Evolutionary conservation across 2,329 filamentous ascomycete genomes (phyloP).

Genomic region (Emydomyces testavorans): DNA sequence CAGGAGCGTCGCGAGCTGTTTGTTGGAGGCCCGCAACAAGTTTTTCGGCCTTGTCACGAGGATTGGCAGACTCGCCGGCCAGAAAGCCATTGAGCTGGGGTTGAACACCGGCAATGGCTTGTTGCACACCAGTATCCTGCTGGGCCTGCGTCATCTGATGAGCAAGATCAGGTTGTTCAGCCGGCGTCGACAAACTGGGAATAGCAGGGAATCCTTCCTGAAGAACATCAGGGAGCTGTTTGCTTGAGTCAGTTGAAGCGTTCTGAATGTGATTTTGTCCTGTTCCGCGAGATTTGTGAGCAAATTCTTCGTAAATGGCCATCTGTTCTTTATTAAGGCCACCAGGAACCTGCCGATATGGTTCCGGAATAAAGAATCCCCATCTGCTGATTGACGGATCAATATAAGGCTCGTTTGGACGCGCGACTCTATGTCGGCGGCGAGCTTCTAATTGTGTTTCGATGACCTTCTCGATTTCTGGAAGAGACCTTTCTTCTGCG

Average conservation of each 20-base stretch:
- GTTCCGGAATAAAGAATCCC: constrained; percentile 87
- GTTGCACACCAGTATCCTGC: constrained; percentile 33
- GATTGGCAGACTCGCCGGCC: constrained; percentile 42
- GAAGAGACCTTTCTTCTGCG: constrained; percentile 81
- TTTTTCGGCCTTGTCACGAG: constrained; percentile 43
- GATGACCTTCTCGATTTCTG: constrained; percentile 91
- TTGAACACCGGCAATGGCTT: constrained; percentile 30
- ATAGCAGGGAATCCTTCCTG: constrained; percentile 50
- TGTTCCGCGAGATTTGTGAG: constrained; percentile 63
- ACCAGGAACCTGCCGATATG: constrained; percentile 71
- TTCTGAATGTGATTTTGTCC: constrained; percentile 44
- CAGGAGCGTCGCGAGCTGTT: constrained; percentile 44
- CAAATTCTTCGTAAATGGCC: constrained; percentile 94
- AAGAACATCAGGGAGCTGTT: constrained; percentile 51
- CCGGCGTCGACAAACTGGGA: constrained; percentile 51
- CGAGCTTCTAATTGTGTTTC: constrained; percentile 68
- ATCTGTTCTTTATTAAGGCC: constrained; percentile 86
- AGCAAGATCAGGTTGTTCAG: constrained; percentile 50
- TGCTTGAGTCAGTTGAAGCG: constrained; percentile 47
- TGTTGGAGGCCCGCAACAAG: constrained; percentile 48
- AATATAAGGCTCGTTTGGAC: constrained; percentile 74
- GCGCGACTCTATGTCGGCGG: constrained; percentile 59
- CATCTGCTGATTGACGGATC: constrained; percentile 74
- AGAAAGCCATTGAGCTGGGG: constrained; percentile 51
- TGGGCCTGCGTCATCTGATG: constrained; percentile 45